Evolutionary conservation across 1,284 basidiomycete species (phyloP).

Genomic region (Leccinum subfulvum): DNA sequence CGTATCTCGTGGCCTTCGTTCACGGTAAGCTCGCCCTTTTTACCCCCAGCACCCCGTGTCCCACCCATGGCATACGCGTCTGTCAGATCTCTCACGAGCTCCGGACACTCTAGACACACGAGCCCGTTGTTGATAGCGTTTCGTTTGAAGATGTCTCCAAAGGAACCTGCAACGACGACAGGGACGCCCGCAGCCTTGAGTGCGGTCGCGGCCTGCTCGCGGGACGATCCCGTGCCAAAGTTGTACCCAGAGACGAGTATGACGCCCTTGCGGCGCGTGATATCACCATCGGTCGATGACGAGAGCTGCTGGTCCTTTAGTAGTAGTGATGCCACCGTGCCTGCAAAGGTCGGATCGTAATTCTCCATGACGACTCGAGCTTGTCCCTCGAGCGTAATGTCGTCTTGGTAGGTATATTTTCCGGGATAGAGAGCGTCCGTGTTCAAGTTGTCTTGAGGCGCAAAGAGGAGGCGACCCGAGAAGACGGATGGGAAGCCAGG

Average conservation of each 20-base stretch:
- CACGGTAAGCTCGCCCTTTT: slow-evolving; percentile 78
- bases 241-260: slow-evolving; percentile 95
- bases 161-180: slow-evolving; percentile 92
- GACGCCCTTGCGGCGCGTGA: slow-evolving; percentile 55
- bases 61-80: slow-evolving; percentile 70
- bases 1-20: slow-evolving; percentile 65
- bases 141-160: slow-evolving; percentile 99
- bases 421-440: slow-evolving; percentile 99
- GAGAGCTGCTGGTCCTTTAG: slow-evolving; percentile 26
- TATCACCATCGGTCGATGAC: slow-evolving; percentile 10
- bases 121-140: slow-evolving; percentile 99
- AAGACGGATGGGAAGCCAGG: slow-evolving; percentile 84
- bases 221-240: slow-evolving; percentile 98
- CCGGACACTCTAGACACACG: slow-evolving; percentile 91
- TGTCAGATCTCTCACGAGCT: slow-evolving; percentile 86
- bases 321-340: slow-evolving; percentile 59
- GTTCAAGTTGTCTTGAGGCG: slow-evolving; percentile 96
- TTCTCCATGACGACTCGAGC: slow-evolving; percentile 99
- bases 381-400: slow-evolving; percentile 93
- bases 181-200: slow-evolving; percentile 93
- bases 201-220: slow-evolving; percentile 97
- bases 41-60: slow-evolving; percentile 73
- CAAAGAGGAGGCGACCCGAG: slow-evolving; percentile 83
- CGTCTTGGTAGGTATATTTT: slow-evolving; percentile 99
- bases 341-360: slow-evolving; percentile 89